A percentile compares a stretch with the other conserved stretches of the same genome.
phyloP scores from a whole-genome alignment of 257 asterid species.

The Plantago elongata region DNA sequence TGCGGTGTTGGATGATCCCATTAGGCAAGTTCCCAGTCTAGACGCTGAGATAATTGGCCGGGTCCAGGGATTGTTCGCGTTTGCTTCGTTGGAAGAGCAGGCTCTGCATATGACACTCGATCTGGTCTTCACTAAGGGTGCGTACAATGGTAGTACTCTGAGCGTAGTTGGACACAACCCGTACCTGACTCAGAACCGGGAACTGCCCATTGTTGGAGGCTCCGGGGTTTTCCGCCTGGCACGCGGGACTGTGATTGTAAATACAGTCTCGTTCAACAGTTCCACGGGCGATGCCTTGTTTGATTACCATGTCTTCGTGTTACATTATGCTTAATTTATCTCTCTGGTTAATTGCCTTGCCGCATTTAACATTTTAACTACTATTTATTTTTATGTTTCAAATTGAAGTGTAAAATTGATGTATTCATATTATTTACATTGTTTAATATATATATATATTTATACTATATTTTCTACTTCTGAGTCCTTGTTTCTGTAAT shows the following conservation, averaged over 20 bases:
- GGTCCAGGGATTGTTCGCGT: slow-evolving; percentile 29
- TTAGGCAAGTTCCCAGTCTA: slow-evolving; percentile 21
- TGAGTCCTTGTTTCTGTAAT: too few species aligned
- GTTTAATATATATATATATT: too few species aligned
- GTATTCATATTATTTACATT: too few species aligned
- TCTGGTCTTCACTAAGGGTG: slow-evolving; percentile 27
- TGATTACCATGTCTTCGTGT: slow-evolving; percentile 23
- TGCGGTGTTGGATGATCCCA: slow-evolving; percentile 28
- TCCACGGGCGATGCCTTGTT: slow-evolving; percentile 27
- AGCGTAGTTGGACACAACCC: slow-evolving; percentile 33
- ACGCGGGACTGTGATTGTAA: slow-evolving; percentile 25
- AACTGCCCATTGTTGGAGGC: slow-evolving; percentile 43
- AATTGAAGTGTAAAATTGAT: not conserved
- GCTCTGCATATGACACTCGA: slow-evolving; percentile 27
- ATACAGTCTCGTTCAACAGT: slow-evolving; percentile 10
- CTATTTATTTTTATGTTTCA: not conserved
- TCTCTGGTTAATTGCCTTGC: not conserved
- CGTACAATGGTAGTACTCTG: slow-evolving; percentile 34
- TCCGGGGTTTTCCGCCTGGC: slow-evolving; percentile 43
- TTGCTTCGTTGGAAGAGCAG: slow-evolving; percentile 20
- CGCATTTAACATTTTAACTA: too few species aligned
- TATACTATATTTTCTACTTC: too few species aligned
- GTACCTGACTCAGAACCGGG: slow-evolving; percentile 1
- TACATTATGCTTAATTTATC: slow-evolving; percentile 12
- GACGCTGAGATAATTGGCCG: slow-evolving; percentile 30